phyloP scores from a whole-genome alignment of 176 grass and related monocot species.

The Carex parvula region DNA sequence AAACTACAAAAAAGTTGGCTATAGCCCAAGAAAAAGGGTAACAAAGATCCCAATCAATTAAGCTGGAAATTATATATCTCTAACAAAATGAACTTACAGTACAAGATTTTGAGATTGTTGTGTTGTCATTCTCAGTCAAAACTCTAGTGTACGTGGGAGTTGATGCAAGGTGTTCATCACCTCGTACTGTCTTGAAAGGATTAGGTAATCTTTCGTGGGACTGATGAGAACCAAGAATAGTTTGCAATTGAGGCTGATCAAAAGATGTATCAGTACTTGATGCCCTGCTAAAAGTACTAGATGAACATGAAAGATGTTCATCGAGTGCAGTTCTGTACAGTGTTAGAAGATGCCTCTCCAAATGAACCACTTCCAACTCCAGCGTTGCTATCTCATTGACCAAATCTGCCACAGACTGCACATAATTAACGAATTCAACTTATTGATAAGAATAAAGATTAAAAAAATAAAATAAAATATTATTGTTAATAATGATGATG shows the following conservation, averaged over 20 bases:
- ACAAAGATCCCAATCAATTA: background rate
- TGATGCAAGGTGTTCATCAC: conserved; percentile 33
- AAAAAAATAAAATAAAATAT: background rate
- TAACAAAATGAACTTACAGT: conserved; percentile 26
- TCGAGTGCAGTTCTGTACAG: conserved; percentile 76
- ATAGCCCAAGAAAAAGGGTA: background rate
- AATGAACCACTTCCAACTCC: conserved; percentile 70
- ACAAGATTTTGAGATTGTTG: conserved; percentile 46
- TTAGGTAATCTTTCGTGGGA: conserved; percentile 25
- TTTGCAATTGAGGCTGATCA: conserved; percentile 14
- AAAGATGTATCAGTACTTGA: conserved; percentile 2
- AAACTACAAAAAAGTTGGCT: conserved; percentile 1
- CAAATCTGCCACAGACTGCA: conserved; percentile 55
- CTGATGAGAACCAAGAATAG: conserved; percentile 29
- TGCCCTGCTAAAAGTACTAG: conserved; percentile 40
- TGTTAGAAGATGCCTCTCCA: conserved; percentile 76
- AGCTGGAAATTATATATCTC: background rate
- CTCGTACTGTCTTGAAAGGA: conserved; percentile 25
- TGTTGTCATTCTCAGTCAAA: conserved; percentile 37
- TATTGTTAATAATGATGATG: no score
- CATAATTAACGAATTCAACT: conserved; percentile 1
- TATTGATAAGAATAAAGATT: background rate
- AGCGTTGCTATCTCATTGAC: conserved; percentile 72
- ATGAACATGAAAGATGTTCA: conserved; percentile 43
- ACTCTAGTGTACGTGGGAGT: conserved; percentile 45